Percentiles rank a stretch among this genome's conserved stretches.
phyloP scores from a whole-genome alignment of 2,329 filamentous ascomycete species.

The Fusarium keratoplasticum region DNA sequence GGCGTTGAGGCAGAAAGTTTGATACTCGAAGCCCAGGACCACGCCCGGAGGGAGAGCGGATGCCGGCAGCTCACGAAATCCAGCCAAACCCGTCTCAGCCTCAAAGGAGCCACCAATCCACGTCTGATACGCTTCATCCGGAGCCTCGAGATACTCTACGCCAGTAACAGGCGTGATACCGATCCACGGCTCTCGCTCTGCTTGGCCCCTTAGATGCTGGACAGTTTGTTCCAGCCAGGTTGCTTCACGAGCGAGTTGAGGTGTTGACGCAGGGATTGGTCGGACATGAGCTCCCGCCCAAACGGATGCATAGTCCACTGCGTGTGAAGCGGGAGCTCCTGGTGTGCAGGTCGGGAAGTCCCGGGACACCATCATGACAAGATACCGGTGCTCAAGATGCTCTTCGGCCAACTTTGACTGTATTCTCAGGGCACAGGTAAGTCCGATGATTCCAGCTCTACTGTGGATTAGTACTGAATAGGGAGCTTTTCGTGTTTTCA shows the following conservation, averaged over 20 bases:
- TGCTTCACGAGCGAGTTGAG: neutral
- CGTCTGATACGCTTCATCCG: neutral
- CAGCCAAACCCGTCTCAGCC: neutral
- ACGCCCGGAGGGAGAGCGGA: neutral
- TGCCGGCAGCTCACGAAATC: neutral
- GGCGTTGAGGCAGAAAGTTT: neutral
- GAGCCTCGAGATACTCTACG: neutral
- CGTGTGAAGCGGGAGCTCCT: neutral
- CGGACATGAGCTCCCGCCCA: neutral
- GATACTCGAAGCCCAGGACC: neutral
- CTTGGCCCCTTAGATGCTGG: neutral
- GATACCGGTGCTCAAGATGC: neutral
- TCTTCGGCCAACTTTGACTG: neutral
- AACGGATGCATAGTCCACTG: neutral
- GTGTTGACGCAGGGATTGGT: neutral
- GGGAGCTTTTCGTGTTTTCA: neutral
- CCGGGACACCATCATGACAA: neutral
- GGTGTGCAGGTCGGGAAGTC: neutral
- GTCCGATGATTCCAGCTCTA: neutral
- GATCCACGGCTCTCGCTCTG: neutral
- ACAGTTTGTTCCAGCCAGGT: neutral
- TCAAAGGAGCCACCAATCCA: neutral
- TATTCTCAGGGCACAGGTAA: neutral
- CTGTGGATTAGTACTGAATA: neutral
- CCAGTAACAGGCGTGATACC: neutral